phyloP scores from a whole-genome alignment of 2,329 filamentous ascomycete genomes.

The Claviceps pazoutovae region DNA sequence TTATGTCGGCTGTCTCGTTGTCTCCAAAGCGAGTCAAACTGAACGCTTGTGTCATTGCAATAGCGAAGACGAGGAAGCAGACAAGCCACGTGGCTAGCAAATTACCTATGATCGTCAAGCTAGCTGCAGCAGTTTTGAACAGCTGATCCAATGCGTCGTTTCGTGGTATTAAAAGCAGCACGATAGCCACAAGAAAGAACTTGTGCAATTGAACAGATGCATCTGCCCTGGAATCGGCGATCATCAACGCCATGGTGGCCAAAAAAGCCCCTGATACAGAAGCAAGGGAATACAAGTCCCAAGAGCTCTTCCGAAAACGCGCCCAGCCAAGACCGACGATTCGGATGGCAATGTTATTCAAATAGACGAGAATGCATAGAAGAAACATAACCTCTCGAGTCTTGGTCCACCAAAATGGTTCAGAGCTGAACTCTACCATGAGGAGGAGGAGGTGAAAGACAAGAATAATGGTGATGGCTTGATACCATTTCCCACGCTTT shows the following conservation, averaged over 20 bases:
- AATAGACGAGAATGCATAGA: constrained; percentile 66
- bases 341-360: constrained; percentile 69
- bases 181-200: constrained; percentile 79
- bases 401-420: constrained; percentile 55
- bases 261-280: constrained; percentile 65
- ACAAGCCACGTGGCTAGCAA: constrained; percentile 94
- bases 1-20: constrained; percentile 63
- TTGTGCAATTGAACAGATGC: constrained; percentile 76
- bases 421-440: constrained; percentile 72
- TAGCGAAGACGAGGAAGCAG: constrained; percentile 89
- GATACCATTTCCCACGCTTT: constrained; percentile 87
- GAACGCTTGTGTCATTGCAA: constrained; percentile 90
- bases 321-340: constrained; percentile 84
- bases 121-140: constrained; percentile 95
- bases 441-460: constrained; percentile 73
- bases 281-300: constrained; percentile 82
- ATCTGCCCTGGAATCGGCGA: constrained; percentile 44
- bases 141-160: constrained; percentile 96
- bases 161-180: constrained; percentile 80
- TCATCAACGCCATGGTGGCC: constrained; percentile 64
- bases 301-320: constrained; percentile 81
- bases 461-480: constrained; percentile 63
- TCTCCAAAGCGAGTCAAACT: constrained; percentile 78
- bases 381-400: constrained; percentile 68
- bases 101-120: constrained; percentile 79